phyloP scores from a whole-genome alignment of 768 basidiomycete genomes.

The Tylopilus rubrobrunneus region DNA sequence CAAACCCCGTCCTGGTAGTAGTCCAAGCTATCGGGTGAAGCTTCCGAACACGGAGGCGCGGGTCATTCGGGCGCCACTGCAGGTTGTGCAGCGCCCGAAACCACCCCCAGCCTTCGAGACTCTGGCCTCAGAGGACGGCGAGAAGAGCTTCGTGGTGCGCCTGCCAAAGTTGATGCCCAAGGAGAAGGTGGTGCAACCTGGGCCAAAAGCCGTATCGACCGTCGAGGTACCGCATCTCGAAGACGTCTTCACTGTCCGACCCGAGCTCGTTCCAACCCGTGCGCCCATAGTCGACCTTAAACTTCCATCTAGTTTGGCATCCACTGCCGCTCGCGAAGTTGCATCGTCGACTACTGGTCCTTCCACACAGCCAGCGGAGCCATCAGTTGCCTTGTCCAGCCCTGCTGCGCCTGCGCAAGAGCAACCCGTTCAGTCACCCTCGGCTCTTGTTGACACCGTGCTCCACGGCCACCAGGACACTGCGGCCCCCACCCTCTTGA shows the following conservation, averaged over 20 bases:
- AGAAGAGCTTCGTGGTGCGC: conserved; percentile 49
- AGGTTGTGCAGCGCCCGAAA: conserved; percentile 5
- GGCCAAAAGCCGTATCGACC: conserved; percentile 19
- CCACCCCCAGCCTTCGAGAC: conserved; percentile 19
- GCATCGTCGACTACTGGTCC: conserved; percentile 4
- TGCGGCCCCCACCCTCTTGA: conserved; percentile 23
- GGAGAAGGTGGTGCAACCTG: conserved; percentile 26
- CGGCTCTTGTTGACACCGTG: conserved; percentile 12
- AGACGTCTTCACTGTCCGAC: conserved; percentile 57
- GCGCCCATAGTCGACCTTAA: conserved; percentile 24
- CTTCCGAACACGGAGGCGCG: conserved; percentile 48
- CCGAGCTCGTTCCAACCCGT: conserved; percentile 37
- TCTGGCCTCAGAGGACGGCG: conserved; percentile 38
- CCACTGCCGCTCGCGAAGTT: not conserved
- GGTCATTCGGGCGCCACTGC: conserved; percentile 40
- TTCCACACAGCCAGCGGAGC: conserved; percentile 8
- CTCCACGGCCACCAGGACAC: conserved; percentile 29
- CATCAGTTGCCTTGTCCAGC: conserved; percentile 7
- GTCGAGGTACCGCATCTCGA: conserved; percentile 42
- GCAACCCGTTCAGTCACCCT: conserved; percentile 11
- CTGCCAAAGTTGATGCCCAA: conserved; percentile 44
- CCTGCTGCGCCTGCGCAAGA: conserved; percentile 8
- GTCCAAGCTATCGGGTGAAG: conserved; percentile 56
- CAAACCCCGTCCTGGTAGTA: conserved; percentile 56
- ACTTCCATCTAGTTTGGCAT: conserved; percentile 29